Conservation (phyloP, 2,329 filamentous ascomycete genomes). For the Colletotrichum somersetense region DNA sequence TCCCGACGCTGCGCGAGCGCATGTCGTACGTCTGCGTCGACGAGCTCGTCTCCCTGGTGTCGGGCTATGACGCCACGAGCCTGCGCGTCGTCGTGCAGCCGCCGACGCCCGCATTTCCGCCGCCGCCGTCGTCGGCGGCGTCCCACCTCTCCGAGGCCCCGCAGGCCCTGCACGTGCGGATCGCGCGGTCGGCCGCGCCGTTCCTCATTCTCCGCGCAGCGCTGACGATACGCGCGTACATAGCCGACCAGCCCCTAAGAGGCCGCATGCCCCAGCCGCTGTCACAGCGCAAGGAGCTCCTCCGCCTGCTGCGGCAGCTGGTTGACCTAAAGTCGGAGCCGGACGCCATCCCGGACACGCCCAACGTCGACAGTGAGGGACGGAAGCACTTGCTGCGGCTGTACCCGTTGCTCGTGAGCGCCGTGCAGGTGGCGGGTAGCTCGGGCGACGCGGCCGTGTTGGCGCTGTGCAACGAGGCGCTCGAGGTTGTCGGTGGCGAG, state of each 20-base stretch:
- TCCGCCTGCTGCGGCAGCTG: constrained; percentile 77
- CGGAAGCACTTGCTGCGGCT: constrained; percentile 84
- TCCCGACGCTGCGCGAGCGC: constrained; percentile 72
- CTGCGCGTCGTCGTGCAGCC: constrained; percentile 57
- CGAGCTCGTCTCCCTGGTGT: constrained; percentile 79
- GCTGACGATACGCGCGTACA: constrained; percentile 84
- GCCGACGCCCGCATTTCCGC: constrained; percentile 59
- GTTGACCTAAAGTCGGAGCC: constrained; percentile 77
- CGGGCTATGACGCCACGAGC: constrained; percentile 59
- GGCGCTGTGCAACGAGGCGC: constrained; percentile 67
- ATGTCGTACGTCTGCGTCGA: constrained; percentile 87
- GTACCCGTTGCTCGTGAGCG: constrained; percentile 81
- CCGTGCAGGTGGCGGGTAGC: constrained; percentile 68
- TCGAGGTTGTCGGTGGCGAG: constrained; percentile 73
- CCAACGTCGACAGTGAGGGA: constrained; percentile 65
- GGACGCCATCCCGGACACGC: constrained; percentile 72
- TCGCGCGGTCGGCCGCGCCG: constrained; percentile 82
- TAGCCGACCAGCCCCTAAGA: constrained; percentile 90
- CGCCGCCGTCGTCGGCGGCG: constrained; percentile 36
- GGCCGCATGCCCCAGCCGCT: constrained; percentile 91
- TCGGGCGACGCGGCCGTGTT: constrained; percentile 72
- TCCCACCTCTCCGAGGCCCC: constrained; percentile 45
- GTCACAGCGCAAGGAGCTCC: constrained; percentile 82
- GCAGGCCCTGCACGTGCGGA: constrained; percentile 62
- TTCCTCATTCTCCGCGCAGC: constrained; percentile 87